Base-by-base conservation (phyloP, 768 basidiomycete genomes). In the Kwoniella europaea region DNA sequence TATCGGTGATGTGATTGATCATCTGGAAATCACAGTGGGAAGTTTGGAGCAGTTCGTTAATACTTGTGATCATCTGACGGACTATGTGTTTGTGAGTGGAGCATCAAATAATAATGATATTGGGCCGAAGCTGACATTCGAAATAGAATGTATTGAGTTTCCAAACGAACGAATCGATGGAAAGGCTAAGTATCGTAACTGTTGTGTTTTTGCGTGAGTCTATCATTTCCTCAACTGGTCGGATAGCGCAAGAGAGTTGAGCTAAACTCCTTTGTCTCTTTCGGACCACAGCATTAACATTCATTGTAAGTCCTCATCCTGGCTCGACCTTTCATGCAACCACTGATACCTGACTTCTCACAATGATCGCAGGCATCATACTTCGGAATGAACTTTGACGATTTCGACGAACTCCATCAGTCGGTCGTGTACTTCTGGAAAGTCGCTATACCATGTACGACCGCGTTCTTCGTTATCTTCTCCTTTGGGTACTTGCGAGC, bases 161-260 rank as follows among this genome's bases (percentile, higher is more conserved):
- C 74, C 73, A 76, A 24, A 81, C 80, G 1, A 83, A 83, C 66
- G 76, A 74, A 16, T 80, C 82, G 20, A 83, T 83, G 82, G 82
- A 83, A 68, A 70, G 82, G 41, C 61, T 83, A 56, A 80, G 79
- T 67, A 79, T 83, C n/a, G 82, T 83, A 3, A 82, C 82, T 12
- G 82, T 83, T 1, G 75, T 83, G 13, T 83, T 83, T 71, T 62
- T 83, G 59, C 82, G 81, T 82, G 65, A 82, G 82, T 78, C 10
- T 35, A 0, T 35, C 0, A 9, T 0, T 35, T 35, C 7, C 35
- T 35, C 35, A 7, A 35, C 35, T 35, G 7, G 6, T 35, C 35
- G 6, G 7, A 16, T 63, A 4, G 18, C 0, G 1, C 20, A 0
- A 2, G 20, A 13, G 29, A 27, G 1, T 1, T 61, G 59, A 29